phyloP scores from a whole-genome alignment of 257 asterid genomes.

The Solanum clarkiae region DNA sequence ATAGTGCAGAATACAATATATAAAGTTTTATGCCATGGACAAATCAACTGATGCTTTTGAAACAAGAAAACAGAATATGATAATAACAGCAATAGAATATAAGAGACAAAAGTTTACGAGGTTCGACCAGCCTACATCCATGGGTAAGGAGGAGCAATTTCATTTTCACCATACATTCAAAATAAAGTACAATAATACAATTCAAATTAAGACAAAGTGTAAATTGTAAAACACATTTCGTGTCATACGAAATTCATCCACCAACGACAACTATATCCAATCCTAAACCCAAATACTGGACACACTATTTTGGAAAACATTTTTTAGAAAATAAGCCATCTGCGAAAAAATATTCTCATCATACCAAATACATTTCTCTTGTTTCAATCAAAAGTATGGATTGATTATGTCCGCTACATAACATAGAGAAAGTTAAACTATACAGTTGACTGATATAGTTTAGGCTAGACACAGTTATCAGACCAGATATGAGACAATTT shows the following conservation, averaged over 20 bases:
- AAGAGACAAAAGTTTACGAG: background rate
- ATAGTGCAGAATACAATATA: background rate
- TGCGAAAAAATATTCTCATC: background rate
- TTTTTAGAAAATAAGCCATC: background rate
- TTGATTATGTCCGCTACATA: background rate
- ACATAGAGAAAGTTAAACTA: background rate
- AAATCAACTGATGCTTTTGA: background rate
- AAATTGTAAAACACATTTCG: background rate
- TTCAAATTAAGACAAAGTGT: background rate
- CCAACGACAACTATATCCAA: background rate
- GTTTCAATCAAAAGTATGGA: background rate
- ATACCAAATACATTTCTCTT: background rate
- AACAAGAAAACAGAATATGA: background rate
- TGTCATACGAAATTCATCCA: background rate
- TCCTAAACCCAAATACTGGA: background rate
- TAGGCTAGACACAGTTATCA: background rate
- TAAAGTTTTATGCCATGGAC: background rate
- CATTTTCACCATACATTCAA: background rate
- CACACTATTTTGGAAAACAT: background rate
- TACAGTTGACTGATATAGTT: background rate
- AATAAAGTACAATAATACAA: background rate
- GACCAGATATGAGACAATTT: background rate
- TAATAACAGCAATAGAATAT: background rate
- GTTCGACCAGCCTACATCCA: background rate
- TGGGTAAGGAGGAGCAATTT: background rate